Evolutionary conservation across 2,329 filamentous ascomycete species (phyloP), one percentile per base, ranked within the genome.

Genomic region (Alternaria longipes): DNA sequence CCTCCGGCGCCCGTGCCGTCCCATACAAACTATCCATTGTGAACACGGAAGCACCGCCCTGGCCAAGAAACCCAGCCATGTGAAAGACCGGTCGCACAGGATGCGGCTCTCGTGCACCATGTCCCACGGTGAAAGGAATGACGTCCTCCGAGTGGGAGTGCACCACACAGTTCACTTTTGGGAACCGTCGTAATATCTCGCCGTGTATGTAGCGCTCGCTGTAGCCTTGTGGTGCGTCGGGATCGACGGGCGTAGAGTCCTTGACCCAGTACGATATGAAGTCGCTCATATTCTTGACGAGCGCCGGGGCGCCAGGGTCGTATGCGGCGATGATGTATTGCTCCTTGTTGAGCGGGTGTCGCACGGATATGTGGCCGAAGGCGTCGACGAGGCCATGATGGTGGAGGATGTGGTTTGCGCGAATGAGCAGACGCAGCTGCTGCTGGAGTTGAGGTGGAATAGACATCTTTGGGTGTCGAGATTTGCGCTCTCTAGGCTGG

Each of bases 291-390:
- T 74, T 81, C 9, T 79, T 79, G 3, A 86, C 79, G 2, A 82
- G 75, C 2, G 81, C 84, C 3, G 84, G 84, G 5, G 84, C 81
- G 26, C 82, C 72, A 0, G 72, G 70, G 9, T 73, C 70, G 58
- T 80, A 80, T 28, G 77, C 76, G 14, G 83, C 81, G 78, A 86
- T 82, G 59, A 86, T 78, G 71, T 85, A 86, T 47, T 78, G 74
- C 3, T 78, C 68, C 2, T 78, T 69, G 24, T 83, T 77, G n/a
- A 67, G 36, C 0, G 84, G 84, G 62, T 85, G 79, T 1, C 85
- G 78, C 26, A 85, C 72, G 3, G 84, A 85, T 20, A 87, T 74
- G 62, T 87, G 84, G 22, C 85, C 84, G 65, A 83, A 86, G 3
- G 82, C 84, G 57, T 86, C 85, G 34, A 87, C 75, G 14, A 86